Evolutionary conservation across 1,139 yeast genomes (phyloP), one percentile per base, ranked within the genome.

Genomic region (Nakaseomyces delphensis): DNA sequence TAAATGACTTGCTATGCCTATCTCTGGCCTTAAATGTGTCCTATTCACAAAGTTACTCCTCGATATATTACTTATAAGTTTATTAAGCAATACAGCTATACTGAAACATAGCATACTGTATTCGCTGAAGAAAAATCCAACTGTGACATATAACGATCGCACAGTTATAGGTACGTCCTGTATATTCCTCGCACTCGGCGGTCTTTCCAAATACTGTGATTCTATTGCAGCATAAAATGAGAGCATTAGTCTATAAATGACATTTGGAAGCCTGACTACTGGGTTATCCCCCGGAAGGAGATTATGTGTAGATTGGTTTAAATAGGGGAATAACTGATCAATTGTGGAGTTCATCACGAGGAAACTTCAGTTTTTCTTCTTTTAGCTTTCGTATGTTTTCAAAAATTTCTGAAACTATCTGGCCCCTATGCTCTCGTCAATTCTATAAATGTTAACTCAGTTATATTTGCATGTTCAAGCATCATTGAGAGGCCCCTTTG

Each of bases 31-130:
- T 16, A 25, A 31, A 13, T 36, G 24, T 10, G 30, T 14, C 3
- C 28, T 16, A 5, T 8, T 20, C 19, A 28, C 7, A 3, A 19
- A 11, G 5, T 28, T 38, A 2, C 30, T 14, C 8, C 35, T 16
- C 7, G 54, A 44, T 2, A 53, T 42, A 41, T 43, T 43, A 3
- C 51, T 41, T 3, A 51, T 45, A 16, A 55, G 41, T 37, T 54
- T 39, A 30, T 55, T 56, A 24, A 56, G 43, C 11, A 52, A 30
- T 15, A 56, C 32, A 2, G 59, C 57, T 3, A 55, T 47, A 2
- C 46, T 29, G 18, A 55, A 43, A 36, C 59, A 55, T 8, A 48
- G 27, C 11, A 54, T 31, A 2, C 56, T 53, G 33, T 52, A 54
- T 13, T 42, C 46, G 29, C 54, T 48, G 28, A 49, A 49, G 36